A percentile compares a stretch with the other conserved stretches of the same genome.
Conservation (phyloP, 2,329 filamentous ascomycete species). For the Sporothrix globosa region DNA sequence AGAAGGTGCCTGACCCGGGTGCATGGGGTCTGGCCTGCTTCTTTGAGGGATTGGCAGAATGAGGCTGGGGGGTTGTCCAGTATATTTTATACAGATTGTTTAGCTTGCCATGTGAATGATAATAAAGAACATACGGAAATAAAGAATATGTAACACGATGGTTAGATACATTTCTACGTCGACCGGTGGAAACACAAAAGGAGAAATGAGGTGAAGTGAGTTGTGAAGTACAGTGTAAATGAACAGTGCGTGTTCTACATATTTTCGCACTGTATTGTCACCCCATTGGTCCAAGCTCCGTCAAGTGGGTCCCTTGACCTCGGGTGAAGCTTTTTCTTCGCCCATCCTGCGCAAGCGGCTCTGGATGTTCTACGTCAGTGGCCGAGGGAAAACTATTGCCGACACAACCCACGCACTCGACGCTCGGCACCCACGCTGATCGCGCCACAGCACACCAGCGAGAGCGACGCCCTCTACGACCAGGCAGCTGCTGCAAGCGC, state of each 20-base stretch:
- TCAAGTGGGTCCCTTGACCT: conserved; percentile 29
- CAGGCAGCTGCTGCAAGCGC: conserved; percentile 19
- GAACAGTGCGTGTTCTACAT: background rate
- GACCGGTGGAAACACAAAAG: background rate
- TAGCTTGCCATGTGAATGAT: background rate
- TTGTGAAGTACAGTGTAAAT: background rate
- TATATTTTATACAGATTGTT: conserved; percentile 3
- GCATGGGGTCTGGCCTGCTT: conserved; percentile 75
- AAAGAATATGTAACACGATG: background rate
- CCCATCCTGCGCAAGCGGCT: conserved; percentile 21
- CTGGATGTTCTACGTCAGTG: conserved; percentile 24
- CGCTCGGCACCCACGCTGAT: background rate
- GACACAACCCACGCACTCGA: conserved; percentile 26
- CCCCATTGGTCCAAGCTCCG: background rate
- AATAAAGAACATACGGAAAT: background rate
- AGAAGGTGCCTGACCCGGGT: conserved; percentile 67
- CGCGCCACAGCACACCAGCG: conserved; percentile 4
- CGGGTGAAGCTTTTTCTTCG: conserved; percentile 33
- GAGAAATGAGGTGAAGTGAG: background rate
- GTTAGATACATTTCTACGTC: background rate
- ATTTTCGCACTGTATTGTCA: background rate
- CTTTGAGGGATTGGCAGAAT: conserved; percentile 72
- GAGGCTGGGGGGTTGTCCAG: conserved; percentile 37
- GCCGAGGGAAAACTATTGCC: conserved; percentile 35
- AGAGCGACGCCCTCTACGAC: background rate